Conservation (phyloP, 1,284 basidiomycete genomes). For the Puccinia coronata region DNA sequence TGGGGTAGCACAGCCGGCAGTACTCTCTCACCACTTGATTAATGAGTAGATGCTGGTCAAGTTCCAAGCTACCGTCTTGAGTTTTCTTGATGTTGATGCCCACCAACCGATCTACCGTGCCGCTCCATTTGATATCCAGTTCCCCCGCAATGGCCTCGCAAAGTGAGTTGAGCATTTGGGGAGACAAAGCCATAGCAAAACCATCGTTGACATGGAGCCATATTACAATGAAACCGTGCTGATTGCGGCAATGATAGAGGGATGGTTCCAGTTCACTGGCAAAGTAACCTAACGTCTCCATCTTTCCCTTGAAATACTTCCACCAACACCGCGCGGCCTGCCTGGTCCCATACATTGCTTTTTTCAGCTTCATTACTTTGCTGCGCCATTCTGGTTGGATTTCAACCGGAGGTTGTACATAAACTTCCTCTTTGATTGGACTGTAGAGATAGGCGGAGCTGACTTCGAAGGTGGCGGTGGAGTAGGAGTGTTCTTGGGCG, state of each 20-base stretch:
- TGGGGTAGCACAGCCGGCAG: not conserved
- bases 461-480: constrained; percentile 15
- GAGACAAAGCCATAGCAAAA: not conserved
- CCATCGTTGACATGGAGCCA: constrained; percentile 1
- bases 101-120: not conserved
- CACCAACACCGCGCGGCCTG: not conserved
- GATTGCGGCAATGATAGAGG: not conserved
- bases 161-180: not conserved
- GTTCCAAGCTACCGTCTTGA: no score
- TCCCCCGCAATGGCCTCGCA: not conserved
- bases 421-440: not conserved
- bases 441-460: constrained; percentile 1
- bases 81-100: constrained; percentile 19
- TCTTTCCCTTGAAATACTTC: not conserved
- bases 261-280: not conserved
- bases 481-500: not conserved
- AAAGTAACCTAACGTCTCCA: constrained; percentile 1
- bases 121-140: constrained; percentile 13
- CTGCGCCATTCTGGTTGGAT: not conserved
- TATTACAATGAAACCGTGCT: not conserved
- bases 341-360: constrained; percentile 23
- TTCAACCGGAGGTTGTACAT: not conserved
- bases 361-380: not conserved
- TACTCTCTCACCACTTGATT: not conserved
- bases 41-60: no score